Conservation (phyloP, 1,284 basidiomycete species). For the Rhodotorula mucilaginosa region DNA sequence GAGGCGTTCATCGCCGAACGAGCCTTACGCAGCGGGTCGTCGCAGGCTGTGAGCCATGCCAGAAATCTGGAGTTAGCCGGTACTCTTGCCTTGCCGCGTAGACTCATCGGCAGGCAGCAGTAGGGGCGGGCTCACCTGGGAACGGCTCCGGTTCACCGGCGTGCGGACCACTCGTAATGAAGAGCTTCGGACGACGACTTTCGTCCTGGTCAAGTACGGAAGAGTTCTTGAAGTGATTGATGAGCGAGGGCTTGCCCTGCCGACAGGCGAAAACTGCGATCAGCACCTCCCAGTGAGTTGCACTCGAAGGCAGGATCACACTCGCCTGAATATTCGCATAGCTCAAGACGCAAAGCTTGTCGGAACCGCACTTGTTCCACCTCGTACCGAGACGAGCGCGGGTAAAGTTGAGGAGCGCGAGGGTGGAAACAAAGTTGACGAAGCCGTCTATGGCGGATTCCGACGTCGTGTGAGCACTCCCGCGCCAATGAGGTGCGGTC, state of each 20-base stretch:
- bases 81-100: too few species aligned
- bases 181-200: constrained; percentile 81
- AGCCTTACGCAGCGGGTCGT: constrained; percentile 38
- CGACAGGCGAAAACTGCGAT: neutral
- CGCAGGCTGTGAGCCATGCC: constrained; percentile 15
- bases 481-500: neutral
- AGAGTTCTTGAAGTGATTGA: constrained; percentile 53
- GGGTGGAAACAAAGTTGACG: constrained; percentile 73
- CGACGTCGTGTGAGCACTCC: neutral
- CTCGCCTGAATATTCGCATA: constrained; percentile 40
- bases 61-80: neutral
- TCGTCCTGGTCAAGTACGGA: constrained; percentile 47
- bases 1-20: constrained; percentile 33
- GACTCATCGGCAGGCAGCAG: too few species aligned
- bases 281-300: neutral
- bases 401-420: constrained; percentile 66
- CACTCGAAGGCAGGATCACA: neutral
- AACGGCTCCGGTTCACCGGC: constrained; percentile 75
- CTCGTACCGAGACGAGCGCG: constrained; percentile 63
- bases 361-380: constrained; percentile 79
- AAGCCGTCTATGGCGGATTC: constrained; percentile 25
- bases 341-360: constrained; percentile 59
- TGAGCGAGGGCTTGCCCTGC: constrained; percentile 75
- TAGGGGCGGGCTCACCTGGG: constrained; percentile 50
- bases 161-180: constrained; percentile 68